Evolutionary conservation across 495 filamentous ascomycete species (phyloP), one percentile per base, ranked within the genome.

Genomic region (Evansstolkia leycettana): DNA sequence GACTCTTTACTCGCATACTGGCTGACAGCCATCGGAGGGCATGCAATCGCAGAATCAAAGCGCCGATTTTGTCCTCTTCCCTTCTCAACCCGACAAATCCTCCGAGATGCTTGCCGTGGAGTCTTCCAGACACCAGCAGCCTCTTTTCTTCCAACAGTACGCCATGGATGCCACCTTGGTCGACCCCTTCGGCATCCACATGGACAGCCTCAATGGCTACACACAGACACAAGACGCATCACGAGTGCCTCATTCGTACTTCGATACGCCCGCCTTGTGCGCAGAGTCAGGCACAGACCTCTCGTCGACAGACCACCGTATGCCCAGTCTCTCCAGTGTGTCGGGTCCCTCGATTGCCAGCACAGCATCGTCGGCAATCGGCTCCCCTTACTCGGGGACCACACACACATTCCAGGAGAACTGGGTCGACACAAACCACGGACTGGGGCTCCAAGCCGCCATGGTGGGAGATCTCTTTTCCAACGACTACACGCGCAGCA

Each of bases 331-430:
- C 31, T 86, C 82, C 11, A 83, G 79, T 36, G 78, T 80, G 17
- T 90, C 84, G 2, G 79, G 71, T 1, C 72, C 77, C 10, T 88
- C 83, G 10, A 65, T 72, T 37, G 67, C 69, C 17, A 78, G 75
- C 47, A 77, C 80, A 9, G 70, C 82, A 11, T 90, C 87, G 1
- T 93, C 87, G 3, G 71, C 77, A 20, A 79, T 84, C 46, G 83
- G 80, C 20, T 94, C 87, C 7, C 87, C 87, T 13, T 80, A 78
- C 40, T 80, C 79, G 0, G 72, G 70, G 34, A 69, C 71, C 38
- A 65, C 73, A 12, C 72, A 79, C 27, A 62, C 68, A 65, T 50
- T 75, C 53, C 71, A 58, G 46, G 62, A 69, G 26, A 63, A 75
- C 41, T 84, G 80, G 72, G 57, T 70, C 15, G 69, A 71, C n/a